Evolutionary conservation across 805 yeast species (phyloP).

Genomic region (Komagataella pastoris): DNA sequence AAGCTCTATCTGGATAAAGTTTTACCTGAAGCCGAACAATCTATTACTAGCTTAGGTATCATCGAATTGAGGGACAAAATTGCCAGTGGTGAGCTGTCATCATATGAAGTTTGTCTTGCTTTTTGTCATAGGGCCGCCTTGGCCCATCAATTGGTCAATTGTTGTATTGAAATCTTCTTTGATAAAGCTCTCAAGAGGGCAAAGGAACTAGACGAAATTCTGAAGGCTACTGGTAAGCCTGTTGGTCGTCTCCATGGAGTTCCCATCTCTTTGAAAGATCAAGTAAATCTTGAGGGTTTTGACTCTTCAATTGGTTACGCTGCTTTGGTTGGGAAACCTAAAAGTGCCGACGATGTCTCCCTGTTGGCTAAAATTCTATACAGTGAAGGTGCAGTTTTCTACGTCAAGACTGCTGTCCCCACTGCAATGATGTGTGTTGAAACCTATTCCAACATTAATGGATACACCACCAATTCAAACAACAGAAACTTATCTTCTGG

Average conservation of each 20-base stretch:
- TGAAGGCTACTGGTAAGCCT: slow-evolving; percentile 5
- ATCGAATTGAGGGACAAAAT: slow-evolving; percentile 5
- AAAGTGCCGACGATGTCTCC: slow-evolving; percentile 3
- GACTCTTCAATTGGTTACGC: slow-evolving; percentile 10
- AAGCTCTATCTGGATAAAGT: slow-evolving; percentile 9
- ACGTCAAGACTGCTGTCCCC: slow-evolving; percentile 40
- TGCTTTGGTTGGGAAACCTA: slow-evolving; percentile 3
- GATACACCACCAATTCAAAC: slow-evolving; percentile 35
- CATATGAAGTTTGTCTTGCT: slow-evolving; percentile 10
- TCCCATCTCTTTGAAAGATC: slow-evolving; percentile 43
- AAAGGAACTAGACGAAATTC: slow-evolving; percentile 7
- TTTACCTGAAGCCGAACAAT: slow-evolving; percentile 11
- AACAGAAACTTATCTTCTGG: slow-evolving; percentile 42
- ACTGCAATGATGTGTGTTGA: slow-evolving; percentile 51
- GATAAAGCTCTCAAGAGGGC: slow-evolving; percentile 12
- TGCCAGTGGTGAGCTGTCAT: slow-evolving; percentile 6
- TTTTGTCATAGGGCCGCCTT: slow-evolving; percentile 17
- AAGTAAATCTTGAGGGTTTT: slow-evolving; percentile 23
- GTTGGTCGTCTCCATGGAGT: slow-evolving; percentile 14
- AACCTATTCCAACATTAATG: slow-evolving; percentile 35
- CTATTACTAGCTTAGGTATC: slow-evolving; percentile 11
- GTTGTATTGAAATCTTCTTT: slow-evolving; percentile 12
- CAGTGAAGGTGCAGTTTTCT: slow-evolving; percentile 23
- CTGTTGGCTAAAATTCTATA: slow-evolving; percentile 9
- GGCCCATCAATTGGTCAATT: slow-evolving; percentile 14